These are phyloP conservation scores for Hypoxylon sp. DNA, from an alignment of 2,329 filamentous ascomycete species.

Conservation along the genomic window DNA sequence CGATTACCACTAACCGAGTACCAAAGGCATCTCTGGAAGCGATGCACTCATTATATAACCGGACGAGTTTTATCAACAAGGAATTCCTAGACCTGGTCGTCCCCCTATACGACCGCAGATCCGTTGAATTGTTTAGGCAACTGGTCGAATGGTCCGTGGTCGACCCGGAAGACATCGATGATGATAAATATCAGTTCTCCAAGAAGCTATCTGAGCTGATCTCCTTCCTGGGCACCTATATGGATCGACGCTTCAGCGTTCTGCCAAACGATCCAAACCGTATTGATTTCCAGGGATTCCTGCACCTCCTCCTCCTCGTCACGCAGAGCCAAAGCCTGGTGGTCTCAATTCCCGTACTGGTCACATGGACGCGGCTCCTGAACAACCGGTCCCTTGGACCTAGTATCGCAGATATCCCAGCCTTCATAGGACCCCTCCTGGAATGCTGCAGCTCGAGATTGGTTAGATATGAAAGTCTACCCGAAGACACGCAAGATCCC, in stretches of 20 bases:
- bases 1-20: slow-evolving; percentile 14
- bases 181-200: slow-evolving; percentile 88
- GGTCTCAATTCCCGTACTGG: slow-evolving; percentile 90
- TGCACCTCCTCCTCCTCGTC: slow-evolving; percentile 80
- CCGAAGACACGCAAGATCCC: slow-evolving; percentile 80
- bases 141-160: slow-evolving; percentile 83
- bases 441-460: slow-evolving; percentile 84
- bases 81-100: slow-evolving; percentile 81
- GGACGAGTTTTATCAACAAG: slow-evolving; percentile 75
- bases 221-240: slow-evolving; percentile 82
- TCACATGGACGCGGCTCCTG: slow-evolving; percentile 87
- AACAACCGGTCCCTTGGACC: slow-evolving; percentile 72
- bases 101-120: slow-evolving; percentile 78
- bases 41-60: slow-evolving; percentile 81
- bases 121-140: slow-evolving; percentile 73
- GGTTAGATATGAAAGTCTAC: slow-evolving; percentile 85
- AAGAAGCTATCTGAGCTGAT: slow-evolving; percentile 96
- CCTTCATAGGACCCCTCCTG: slow-evolving; percentile 76
- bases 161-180: slow-evolving; percentile 83
- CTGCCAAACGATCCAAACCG: slow-evolving; percentile 64
- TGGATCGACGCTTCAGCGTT: slow-evolving; percentile 77
- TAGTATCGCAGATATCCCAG: slow-evolving; percentile 65
- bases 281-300: slow-evolving; percentile 74
- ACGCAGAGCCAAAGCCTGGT: slow-evolving; percentile 87
- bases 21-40: slow-evolving; percentile 80